Base-by-base conservation (phyloP, 306 rosid species). In the Sindora glabra region DNA sequence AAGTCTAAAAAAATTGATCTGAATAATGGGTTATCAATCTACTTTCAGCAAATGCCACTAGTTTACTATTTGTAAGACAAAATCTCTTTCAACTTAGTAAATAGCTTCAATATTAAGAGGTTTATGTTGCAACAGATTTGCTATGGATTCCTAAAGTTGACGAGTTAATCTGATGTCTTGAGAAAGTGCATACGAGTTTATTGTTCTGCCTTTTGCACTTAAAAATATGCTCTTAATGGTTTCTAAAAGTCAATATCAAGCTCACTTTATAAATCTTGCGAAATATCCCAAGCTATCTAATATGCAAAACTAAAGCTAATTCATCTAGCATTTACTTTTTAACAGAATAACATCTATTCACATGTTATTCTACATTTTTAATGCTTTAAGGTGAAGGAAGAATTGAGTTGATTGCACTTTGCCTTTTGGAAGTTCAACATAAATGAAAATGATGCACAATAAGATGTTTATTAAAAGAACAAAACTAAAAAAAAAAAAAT, bases 101-200 rank as follows among this genome's bases (percentile, higher is more conserved):
- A 64, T 49, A 15, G 47, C 77, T 59, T 71, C 65, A 21, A 42
- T 55, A 62, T 68, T 77, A 59, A 81, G 69, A 41, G 83, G 80
- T 8, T 86, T 86, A 56, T 52, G 69, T 12, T 47, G 68, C 62
- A 83, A 52, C 61, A 91, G 72, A 67, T 82, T 72, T 38, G 48
- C 29, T 0, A 96, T 81, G 10, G 82, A 77, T 40, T 64, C 78
- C 98, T 96, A 92, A 59, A 86, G 98, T 66, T 81, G 72, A 32
- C 30, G 68, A 10, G 81, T 95, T 78, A 86, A 80, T 68, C 72
- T 68, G 24, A 71, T 29, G 32, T 92, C 51, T 50, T 44, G 59
- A 8, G 89, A 81, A 48, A 70, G 83, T 48, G 78, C 38, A 41
- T 95, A 82, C 25, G 98, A 66, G 30, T 70, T 65, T 24, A 86